phyloP scores from a whole-genome alignment of 1,284 basidiomycete genomes.

The Sporisorium scitamineum region DNA sequence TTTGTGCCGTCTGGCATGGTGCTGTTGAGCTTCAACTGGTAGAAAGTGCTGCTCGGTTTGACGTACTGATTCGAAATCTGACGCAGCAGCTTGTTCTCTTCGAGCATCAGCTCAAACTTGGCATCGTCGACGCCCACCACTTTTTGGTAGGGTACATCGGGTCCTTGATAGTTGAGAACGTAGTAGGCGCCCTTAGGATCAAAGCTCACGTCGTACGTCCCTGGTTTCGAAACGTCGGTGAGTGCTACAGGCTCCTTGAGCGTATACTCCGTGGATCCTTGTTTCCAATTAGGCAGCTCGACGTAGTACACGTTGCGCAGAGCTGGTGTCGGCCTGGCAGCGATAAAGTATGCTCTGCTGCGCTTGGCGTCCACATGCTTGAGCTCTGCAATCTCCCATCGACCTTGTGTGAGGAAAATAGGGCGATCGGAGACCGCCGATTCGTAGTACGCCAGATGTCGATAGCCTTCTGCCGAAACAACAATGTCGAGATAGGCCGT shows the following conservation, averaged over 20 bases:
- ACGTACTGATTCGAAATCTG: conserved; percentile 79
- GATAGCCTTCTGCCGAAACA: conserved; percentile 44
- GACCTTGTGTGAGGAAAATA: conserved; percentile 80
- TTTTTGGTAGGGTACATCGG: conserved; percentile 86
- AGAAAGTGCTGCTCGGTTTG: conserved; percentile 76
- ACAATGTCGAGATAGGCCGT: conserved; percentile 61
- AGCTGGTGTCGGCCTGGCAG: conserved; percentile 83
- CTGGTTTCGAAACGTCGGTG: conserved; percentile 77
- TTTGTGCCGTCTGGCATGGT: conserved; percentile 27
- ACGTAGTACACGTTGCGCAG: conserved; percentile 82
- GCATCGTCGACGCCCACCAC: conserved; percentile 78
- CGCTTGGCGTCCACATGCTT: conserved; percentile 78
- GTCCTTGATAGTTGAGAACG: conserved; percentile 82
- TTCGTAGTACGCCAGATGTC: conserved; percentile 59
- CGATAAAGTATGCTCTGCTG: conserved; percentile 85
- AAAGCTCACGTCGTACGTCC: conserved; percentile 74
- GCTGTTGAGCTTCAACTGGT: conserved; percentile 51
- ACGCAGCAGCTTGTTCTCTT: conserved; percentile 81
- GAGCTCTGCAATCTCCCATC: conserved; percentile 88
- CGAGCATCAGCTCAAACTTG: conserved; percentile 74
- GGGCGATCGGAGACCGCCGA: conserved; percentile 34
- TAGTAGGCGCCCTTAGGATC: conserved; percentile 76
- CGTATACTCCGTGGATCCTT: conserved; percentile 75
- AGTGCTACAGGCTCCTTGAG: conserved; percentile 73
- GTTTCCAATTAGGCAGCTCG: conserved; percentile 50